Conservation (phyloP, 768 basidiomycete species). For the Tricholoma matsutake region DNA sequence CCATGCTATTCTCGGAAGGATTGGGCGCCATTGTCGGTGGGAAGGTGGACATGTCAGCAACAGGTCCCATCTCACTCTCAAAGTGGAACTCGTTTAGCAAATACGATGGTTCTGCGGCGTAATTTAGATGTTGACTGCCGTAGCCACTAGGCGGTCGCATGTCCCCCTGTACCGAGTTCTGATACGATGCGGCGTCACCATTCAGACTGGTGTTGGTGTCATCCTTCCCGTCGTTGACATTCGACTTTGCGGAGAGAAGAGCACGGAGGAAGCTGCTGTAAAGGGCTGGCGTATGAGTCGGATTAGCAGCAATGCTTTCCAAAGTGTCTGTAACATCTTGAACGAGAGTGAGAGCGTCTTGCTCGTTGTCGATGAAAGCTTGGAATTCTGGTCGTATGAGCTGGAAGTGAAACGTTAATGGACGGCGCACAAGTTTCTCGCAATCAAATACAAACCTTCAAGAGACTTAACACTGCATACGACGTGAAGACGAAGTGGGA, state of each 20-base stretch:
- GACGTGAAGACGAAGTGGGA: slow-evolving; percentile 87
- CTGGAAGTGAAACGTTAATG: slow-evolving; percentile 34
- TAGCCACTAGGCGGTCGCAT: slow-evolving; percentile 21
- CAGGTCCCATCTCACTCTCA: slow-evolving; percentile 82
- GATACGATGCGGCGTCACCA: not conserved
- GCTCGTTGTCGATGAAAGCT: slow-evolving; percentile 69
- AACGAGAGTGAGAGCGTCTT: slow-evolving; percentile 64
- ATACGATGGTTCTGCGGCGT: slow-evolving; percentile 25
- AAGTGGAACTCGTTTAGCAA: slow-evolving; percentile 62
- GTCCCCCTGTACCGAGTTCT: slow-evolving; percentile 20
- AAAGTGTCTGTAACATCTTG: slow-evolving; percentile 81
- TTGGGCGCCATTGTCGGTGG: slow-evolving; percentile 80
- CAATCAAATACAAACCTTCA: slow-evolving; percentile 62
- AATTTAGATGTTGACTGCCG: slow-evolving; percentile 13
- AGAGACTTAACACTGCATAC: slow-evolving; percentile 89
- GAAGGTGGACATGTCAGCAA: slow-evolving; percentile 78
- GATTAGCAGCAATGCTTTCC: slow-evolving; percentile 72
- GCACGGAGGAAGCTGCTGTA: slow-evolving; percentile 83
- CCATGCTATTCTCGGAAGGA: slow-evolving; percentile 32
- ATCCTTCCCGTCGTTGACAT: slow-evolving; percentile 1
- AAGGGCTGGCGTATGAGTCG: slow-evolving; percentile 84
- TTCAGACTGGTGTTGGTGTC: not conserved
- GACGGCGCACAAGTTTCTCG: not conserved
- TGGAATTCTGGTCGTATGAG: slow-evolving; percentile 84
- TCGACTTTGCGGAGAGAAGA: slow-evolving; percentile 55